Percentiles rank a stretch among this genome's conserved stretches.
These are phyloP conservation scores for Hirschioporus abietinus DNA, from an alignment of 768 basidiomycete species.

Conservation along the genomic window DNA sequence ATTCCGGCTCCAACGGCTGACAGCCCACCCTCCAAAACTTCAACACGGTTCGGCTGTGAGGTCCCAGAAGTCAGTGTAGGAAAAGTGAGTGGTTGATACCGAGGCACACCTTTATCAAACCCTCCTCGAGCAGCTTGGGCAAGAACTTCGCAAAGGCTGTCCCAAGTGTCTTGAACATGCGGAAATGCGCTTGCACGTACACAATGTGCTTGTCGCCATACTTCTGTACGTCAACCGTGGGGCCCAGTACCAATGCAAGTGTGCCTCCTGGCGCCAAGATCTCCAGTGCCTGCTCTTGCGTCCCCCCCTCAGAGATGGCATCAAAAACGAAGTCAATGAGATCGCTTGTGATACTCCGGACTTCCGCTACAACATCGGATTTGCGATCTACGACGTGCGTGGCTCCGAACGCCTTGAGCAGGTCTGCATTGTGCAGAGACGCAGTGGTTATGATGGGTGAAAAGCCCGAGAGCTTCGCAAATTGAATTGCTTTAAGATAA, in stretches of 20 bases:
- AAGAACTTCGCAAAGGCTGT: neutral
- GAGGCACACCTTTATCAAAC: neutral
- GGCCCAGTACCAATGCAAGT: conserved; percentile 14
- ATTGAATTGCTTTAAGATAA: conserved; percentile 13
- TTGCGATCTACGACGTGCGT: conserved; percentile 15
- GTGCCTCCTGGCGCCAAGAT: conserved; percentile 34
- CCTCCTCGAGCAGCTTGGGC: neutral
- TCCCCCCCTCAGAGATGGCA: conserved; percentile 30
- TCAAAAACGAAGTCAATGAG: conserved; percentile 21
- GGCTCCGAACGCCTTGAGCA: conserved; percentile 13
- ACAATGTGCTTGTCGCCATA: neutral
- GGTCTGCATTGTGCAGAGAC: conserved; percentile 10
- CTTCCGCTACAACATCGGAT: neutral
- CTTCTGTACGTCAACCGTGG: neutral
- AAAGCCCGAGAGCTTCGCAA: conserved; percentile 14
- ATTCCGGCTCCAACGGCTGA: neutral
- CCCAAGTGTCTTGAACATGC: neutral
- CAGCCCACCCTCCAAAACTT: conserved; percentile 2
- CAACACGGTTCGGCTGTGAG: neutral
- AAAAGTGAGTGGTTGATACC: neutral
- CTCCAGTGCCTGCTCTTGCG: conserved; percentile 32
- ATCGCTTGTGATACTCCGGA: neutral
- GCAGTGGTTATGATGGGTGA: conserved; percentile 17
- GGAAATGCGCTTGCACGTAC: neutral
- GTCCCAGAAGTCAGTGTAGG: neutral